Evolutionary conservation across 345 rosid genomes (phyloP).

Genomic region (Arabis hirsuta): DNA sequence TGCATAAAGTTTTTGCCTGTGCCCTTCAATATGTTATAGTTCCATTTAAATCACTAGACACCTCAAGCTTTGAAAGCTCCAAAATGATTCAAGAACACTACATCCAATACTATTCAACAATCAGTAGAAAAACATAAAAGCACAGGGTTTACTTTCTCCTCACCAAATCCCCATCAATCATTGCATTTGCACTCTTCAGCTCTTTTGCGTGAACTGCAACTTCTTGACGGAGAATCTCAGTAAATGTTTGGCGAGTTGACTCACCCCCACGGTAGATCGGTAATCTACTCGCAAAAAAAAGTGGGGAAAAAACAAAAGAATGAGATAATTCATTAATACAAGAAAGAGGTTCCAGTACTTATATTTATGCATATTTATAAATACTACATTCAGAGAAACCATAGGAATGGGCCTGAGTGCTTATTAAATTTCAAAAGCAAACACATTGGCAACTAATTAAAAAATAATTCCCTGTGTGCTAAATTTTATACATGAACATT

Average conservation of each 20-base stretch:
- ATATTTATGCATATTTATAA: too few species aligned
- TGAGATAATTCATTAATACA: conserved; percentile 1
- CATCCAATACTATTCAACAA: neutral
- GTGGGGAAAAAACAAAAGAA: neutral
- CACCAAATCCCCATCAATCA: conserved; percentile 88
- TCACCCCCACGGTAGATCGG: conserved; percentile 56
- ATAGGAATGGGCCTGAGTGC: too few species aligned
- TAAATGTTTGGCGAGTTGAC: conserved; percentile 48
- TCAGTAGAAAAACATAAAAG: conserved; percentile 4
- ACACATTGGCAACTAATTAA: too few species aligned
- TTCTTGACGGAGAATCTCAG: conserved; percentile 65
- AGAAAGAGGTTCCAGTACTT: too few species aligned
- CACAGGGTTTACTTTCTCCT: conserved; percentile 26
- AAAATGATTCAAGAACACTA: neutral
- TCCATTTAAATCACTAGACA: neutral
- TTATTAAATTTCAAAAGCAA: too few species aligned
- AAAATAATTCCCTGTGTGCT: neutral
- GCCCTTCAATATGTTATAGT: neutral
- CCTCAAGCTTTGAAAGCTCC: neutral
- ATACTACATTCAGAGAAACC: too few species aligned
- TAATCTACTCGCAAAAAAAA: conserved; percentile 48
- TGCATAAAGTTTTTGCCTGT: neutral
- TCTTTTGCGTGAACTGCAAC: conserved; percentile 64
- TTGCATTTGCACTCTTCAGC: conserved; percentile 67
- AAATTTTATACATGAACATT: neutral